Evolutionary conservation across 345 rosid species (phyloP).

Genomic region (Ceriops tagal): DNA sequence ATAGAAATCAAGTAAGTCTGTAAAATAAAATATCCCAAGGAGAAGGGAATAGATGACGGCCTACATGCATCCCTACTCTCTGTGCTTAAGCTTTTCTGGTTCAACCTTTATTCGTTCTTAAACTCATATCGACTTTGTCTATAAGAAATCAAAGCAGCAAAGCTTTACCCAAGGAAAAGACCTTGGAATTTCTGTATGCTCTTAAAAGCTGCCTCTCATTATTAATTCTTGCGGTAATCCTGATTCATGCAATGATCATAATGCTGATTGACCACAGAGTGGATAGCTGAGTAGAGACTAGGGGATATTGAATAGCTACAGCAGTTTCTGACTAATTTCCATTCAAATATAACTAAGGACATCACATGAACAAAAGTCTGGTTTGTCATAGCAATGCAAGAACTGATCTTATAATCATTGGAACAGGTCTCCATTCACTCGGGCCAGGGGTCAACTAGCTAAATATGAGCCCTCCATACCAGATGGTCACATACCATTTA

Average conservation of each 20-base stretch:
- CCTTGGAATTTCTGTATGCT: too few relatives aligned
- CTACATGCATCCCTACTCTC: too few relatives aligned
- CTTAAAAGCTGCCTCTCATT: too few relatives aligned
- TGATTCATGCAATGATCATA: too few relatives aligned
- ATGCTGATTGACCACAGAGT: neutral
- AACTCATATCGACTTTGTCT: too few relatives aligned
- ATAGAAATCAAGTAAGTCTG: neutral
- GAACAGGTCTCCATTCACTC: constrained; percentile 37
- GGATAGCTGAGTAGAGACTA: neutral
- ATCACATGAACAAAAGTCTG: neutral
- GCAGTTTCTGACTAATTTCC: neutral
- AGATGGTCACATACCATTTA: constrained; percentile 70
- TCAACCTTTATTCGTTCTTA: too few relatives aligned
- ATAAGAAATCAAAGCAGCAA: too few relatives aligned
- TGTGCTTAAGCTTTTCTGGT: too few relatives aligned
- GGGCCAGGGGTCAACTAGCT: constrained; percentile 25
- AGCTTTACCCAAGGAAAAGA: too few relatives aligned
- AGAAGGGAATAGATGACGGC: too few relatives aligned
- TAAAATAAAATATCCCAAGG: constrained; percentile 12
- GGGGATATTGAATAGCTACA: too few relatives aligned
- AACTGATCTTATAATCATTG: neutral
- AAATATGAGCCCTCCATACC: constrained; percentile 36
- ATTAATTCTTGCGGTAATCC: too few relatives aligned
- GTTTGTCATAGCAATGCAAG: neutral
- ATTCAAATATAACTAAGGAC: neutral